Evolutionary conservation across 257 asterid species (phyloP).

Genomic region (Solanum medicagineum): DNA sequence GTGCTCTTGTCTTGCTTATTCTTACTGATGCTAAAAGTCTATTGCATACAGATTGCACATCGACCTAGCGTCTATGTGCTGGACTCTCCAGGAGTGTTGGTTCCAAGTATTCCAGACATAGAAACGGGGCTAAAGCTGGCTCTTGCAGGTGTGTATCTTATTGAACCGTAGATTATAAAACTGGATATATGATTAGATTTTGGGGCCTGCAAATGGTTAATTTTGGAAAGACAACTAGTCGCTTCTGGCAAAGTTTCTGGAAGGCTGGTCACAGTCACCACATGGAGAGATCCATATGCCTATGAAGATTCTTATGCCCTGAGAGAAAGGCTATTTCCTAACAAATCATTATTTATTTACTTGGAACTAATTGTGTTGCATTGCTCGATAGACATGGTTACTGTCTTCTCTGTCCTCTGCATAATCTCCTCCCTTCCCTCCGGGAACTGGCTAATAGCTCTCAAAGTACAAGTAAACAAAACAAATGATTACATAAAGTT

Average conservation of each 20-base stretch:
- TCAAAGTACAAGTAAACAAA: not conserved
- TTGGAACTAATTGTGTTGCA: not conserved
- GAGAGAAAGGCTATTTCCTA: not conserved
- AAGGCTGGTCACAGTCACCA: not conserved
- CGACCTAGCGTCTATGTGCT: slow-evolving; percentile 87
- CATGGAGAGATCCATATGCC: not conserved
- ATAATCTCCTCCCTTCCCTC: not conserved
- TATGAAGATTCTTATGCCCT: not conserved
- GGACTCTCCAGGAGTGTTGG: slow-evolving; percentile 95
- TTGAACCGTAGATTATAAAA: not conserved
- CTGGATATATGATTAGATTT: not conserved
- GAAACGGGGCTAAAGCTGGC: slow-evolving; percentile 94
- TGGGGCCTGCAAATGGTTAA: not conserved
- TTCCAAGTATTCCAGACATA: slow-evolving; percentile 76
- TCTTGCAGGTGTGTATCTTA: slow-evolving; percentile 49
- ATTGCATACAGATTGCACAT: slow-evolving; percentile 58
- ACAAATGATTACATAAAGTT: not conserved
- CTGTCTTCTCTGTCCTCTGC: not conserved
- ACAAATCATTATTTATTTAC: not conserved
- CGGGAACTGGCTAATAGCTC: not conserved
- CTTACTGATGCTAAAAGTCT: not conserved
- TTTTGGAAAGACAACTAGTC: not conserved
- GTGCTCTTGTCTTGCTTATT: not conserved
- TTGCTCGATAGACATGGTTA: not conserved
- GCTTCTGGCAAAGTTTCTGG: not conserved